Base-by-base conservation (phyloP, 768 basidiomycete genomes). In the Lactarius akahatsu region DNA sequence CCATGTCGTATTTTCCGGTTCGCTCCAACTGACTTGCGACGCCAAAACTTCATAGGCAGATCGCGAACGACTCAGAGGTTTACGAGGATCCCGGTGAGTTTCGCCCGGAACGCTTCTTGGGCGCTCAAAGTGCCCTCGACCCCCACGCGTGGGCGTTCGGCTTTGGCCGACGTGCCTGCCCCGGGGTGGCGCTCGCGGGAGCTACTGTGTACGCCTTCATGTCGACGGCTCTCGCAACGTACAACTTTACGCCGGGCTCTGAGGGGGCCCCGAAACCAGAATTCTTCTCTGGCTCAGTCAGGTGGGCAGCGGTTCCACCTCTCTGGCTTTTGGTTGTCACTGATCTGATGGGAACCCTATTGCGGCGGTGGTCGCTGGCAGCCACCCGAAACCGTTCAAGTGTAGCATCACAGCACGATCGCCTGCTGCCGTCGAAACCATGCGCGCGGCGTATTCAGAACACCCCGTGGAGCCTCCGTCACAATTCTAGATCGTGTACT, bases 51-150 rank as follows among this genome's bases (percentile, higher is more conserved):
- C 36, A 13, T 11, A 70, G 68, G 64, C 38, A 30, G 30, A 62
- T 70, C 16, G 52, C 59, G 34, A 65, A 69, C 9, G 68, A 65
- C 30, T 28, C 63, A 1, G 55, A 68, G 47, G 30, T 38, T 18
- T 67, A 69, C 26, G 57, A 57, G 7, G 65, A 72, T 43, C 71
- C 71, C 2, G 26, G 58, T n/a, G 41, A 47, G 13, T 72, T 72
- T 50, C 64, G 62, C 23, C 71, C 71, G 1, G 70, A 69, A 10
- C 64, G 71, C 4, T 71, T 69, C 61, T 55, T 72, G 10, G 58
- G 38, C 20, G 7, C 45, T 15, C 30, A 56, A 18, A 34, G 60
- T 26, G 47, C 38, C 10, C 64, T 67, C 26, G 68, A 69, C 45
- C 68, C 64, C 3, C 65, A 56, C 36, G 26, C 16, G 36, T 69